Evolutionary conservation across 176 grass and related monocot genomes (phyloP), one percentile per base, ranked within the genome.

Genomic region (Aegilops longissima): DNA sequence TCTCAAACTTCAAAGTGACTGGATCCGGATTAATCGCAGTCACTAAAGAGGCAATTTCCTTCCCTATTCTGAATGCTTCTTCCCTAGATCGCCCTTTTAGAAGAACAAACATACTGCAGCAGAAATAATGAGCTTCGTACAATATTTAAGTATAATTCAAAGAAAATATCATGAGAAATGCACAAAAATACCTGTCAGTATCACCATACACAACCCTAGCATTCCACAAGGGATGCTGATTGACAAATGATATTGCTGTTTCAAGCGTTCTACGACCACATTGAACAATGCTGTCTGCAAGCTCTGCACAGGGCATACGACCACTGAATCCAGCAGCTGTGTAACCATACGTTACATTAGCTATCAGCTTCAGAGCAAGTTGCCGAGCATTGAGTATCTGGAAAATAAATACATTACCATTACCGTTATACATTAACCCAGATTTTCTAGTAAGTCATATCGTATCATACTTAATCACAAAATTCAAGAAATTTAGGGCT

Each of bases 341-440:
- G 80, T 98, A 98, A 92, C 93, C 96, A 80, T 98, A 98, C 29
- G 93, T 95, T 40, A 98, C 96, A 86, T 98, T 98, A 63, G 96
- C 96, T 92, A 95, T 98, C 82, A 95, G 82, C 86, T 98, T 95
- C 74, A 98, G 79, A 84, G 96, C 96, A 84, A 95, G 96, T 87
- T 98, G 96, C 67, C 96, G 86, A 89, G 96, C 96, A 89, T 98
- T 98, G 88, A 87, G 92, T 89, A 98, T 95, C 96, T 98, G 96
- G 70, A 64, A 76, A 62, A 54, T 21, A 74, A 85, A 35, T n/a
- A 79, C 29, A 34, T 47, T 47, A 82, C 20, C 18, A 18, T 47
- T 47, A 82, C 20, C 27, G 27, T 72, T 61, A 59, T 42, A 31
- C 52, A 61, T 78, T 69, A 33, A 69, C 3, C 80, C 49, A 40